Percentiles rank a stretch among this genome's conserved stretches.
Evolutionary conservation across 208 protist genomes (phyloP).

Genomic region (Wallacemonas sp.): DNA sequence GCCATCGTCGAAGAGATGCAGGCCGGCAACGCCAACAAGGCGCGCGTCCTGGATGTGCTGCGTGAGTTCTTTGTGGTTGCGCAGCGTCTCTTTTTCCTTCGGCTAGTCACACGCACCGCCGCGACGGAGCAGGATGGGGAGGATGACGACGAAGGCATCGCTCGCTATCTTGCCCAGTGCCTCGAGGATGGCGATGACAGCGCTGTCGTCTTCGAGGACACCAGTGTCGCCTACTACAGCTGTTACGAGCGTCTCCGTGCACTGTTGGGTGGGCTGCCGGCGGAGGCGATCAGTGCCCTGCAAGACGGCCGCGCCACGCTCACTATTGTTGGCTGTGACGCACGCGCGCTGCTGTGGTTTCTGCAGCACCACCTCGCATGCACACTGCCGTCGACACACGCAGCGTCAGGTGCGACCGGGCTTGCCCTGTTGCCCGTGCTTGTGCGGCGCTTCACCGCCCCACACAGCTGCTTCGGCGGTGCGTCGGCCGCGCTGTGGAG

Average conservation of each 20-base stretch:
- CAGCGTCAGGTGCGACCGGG: too few relatives aligned
- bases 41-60: conserved; percentile 20
- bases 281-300: not conserved
- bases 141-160: conserved; percentile 52
- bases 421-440: conserved; percentile 32
- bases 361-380: conserved; percentile 1
- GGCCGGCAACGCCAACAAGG: conserved; percentile 33
- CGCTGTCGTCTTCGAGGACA: conserved; percentile 44
- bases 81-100: conserved; percentile 3
- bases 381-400: not conserved
- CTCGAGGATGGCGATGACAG: conserved; percentile 40
- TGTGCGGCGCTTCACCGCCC: conserved; percentile 19
- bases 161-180: conserved; percentile 29
- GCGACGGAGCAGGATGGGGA: conserved; percentile 44
- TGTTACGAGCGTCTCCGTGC: conserved; percentile 64
- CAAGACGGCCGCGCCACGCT: not conserved
- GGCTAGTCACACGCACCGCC: not conserved
- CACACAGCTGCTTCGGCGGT: not conserved
- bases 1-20: conserved; percentile 27
- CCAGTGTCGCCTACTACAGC: conserved; percentile 50
- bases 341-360: not conserved
- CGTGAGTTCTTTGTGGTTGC: conserved; percentile 28
- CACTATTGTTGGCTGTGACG: not conserved
- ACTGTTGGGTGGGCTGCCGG: conserved; percentile 30
- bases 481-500: not conserved